Evolutionary conservation across 495 filamentous ascomycete species (phyloP).

Genomic region (Chaetomium tenue): DNA sequence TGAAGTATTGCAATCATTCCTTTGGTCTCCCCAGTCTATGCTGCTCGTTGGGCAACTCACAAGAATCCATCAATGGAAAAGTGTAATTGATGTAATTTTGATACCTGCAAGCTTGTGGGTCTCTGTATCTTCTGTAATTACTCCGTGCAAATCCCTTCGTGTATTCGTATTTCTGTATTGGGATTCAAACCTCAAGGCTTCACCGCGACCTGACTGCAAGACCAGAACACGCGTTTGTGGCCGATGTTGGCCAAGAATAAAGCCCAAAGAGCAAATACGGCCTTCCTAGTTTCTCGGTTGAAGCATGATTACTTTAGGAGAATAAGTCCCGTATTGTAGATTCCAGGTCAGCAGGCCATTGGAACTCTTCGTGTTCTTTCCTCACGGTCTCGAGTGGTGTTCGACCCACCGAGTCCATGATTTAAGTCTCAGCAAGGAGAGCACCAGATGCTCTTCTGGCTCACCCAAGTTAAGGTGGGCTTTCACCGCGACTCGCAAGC

Average conservation of each 20-base stretch:
- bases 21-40: too few species aligned
- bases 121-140: not conserved
- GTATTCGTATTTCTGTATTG: not conserved
- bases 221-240: not conserved
- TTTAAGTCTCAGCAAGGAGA: not conserved
- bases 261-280: not conserved
- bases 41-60: too few species aligned
- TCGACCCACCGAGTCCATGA: not conserved
- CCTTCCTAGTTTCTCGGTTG: not conserved
- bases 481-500: constrained; percentile 1
- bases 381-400: not conserved
- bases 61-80: too few species aligned
- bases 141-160: not conserved
- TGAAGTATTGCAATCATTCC: too few species aligned
- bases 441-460: constrained; percentile 4
- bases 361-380: not conserved
- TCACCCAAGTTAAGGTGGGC: constrained; percentile 3
- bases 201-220: not conserved
- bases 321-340: constrained; percentile 2
- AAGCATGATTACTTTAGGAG: not conserved
- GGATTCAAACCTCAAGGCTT: not conserved
- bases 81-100: not conserved
- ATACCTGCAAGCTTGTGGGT: not conserved
- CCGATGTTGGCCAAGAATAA: not conserved
- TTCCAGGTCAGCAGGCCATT: not conserved